A percentile compares a stretch with the other conserved stretches of the same genome.
phyloP scores from a whole-genome alignment of 495 filamentous ascomycete species.

The Neurospora sp. region DNA sequence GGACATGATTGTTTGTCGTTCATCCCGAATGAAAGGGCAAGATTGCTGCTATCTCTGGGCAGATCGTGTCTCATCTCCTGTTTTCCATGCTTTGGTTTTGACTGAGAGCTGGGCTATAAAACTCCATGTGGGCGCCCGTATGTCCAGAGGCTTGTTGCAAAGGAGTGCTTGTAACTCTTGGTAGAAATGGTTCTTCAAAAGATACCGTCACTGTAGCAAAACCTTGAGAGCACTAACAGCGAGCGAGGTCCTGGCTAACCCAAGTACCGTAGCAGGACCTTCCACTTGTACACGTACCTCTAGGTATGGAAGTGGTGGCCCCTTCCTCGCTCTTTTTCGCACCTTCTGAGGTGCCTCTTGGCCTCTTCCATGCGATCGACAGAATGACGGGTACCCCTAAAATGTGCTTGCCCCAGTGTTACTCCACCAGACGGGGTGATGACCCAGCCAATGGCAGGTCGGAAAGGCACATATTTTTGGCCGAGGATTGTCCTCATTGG shows the following conservation, averaged over 20 bases:
- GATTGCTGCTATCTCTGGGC: not conserved
- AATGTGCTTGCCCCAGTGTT: slow-evolving; percentile 13
- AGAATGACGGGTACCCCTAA: slow-evolving; percentile 17
- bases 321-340: not conserved
- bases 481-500: slow-evolving; percentile 14
- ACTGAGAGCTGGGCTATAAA: not conserved
- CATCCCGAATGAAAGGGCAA: not conserved
- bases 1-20: not conserved
- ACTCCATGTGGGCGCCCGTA: not conserved
- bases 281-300: not conserved
- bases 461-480: slow-evolving; percentile 5
- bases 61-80: not conserved
- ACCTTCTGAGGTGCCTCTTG: not conserved
- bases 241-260: not conserved
- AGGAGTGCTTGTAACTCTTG: not conserved
- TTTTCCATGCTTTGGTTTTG: not conserved
- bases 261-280: not conserved
- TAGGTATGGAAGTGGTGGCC: not conserved
- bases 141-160: not conserved
- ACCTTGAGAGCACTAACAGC: not conserved
- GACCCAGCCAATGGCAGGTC: slow-evolving; percentile 9
- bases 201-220: not conserved
- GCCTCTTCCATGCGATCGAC: slow-evolving; percentile 12
- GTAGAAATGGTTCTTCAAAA: not conserved
- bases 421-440: slow-evolving; percentile 8